Evolutionary conservation across 306 rosid genomes (phyloP).

Genomic region (Ormosia semicastrata): DNA sequence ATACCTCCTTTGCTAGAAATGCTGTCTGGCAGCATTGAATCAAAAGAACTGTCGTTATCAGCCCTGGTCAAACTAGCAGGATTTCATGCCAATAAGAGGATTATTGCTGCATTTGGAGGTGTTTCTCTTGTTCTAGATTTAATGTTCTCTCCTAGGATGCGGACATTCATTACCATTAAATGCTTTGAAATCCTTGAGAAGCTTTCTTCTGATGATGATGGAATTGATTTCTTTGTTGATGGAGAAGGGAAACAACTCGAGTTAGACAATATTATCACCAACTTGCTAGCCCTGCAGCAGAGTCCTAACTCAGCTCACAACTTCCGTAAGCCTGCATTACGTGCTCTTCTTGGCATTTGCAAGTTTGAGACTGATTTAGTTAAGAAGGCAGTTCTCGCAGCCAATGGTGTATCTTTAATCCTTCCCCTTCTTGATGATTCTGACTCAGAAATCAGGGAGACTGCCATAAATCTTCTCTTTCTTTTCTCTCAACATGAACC

Average conservation of each 20-base stretch:
- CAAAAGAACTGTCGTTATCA: conserved; percentile 52
- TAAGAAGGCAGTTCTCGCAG: conserved; percentile 71
- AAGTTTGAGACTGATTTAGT: conserved; percentile 67
- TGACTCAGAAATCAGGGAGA: conserved; percentile 64
- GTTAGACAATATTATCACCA: conserved; percentile 59
- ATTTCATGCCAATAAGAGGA: conserved; percentile 54
- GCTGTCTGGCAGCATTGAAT: conserved; percentile 48
- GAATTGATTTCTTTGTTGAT: conserved; percentile 60
- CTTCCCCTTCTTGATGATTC: conserved; percentile 77
- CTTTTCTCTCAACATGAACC: conserved; percentile 84
- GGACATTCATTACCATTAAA: conserved; percentile 42
- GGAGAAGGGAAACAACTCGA: conserved; percentile 64
- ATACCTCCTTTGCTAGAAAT: conserved; percentile 73
- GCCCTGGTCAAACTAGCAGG: conserved; percentile 60
- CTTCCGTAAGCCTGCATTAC: conserved; percentile 59
- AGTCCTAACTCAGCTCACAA: conserved; percentile 41
- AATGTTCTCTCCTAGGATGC: conserved; percentile 42
- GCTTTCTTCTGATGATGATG: conserved; percentile 52
- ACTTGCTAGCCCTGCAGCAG: conserved; percentile 51
- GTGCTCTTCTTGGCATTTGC: conserved; percentile 75
- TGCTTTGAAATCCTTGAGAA: conserved; percentile 76
- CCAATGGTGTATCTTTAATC: conserved; percentile 60
- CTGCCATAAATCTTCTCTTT: conserved; percentile 63
- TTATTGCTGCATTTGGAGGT: conserved; percentile 63
- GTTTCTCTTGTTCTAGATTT: conserved; percentile 56